Evolutionary conservation across 2,329 filamentous ascomycete genomes (phyloP), one percentile per base, ranked within the genome.

Genomic region (Cercospora berteroae): DNA sequence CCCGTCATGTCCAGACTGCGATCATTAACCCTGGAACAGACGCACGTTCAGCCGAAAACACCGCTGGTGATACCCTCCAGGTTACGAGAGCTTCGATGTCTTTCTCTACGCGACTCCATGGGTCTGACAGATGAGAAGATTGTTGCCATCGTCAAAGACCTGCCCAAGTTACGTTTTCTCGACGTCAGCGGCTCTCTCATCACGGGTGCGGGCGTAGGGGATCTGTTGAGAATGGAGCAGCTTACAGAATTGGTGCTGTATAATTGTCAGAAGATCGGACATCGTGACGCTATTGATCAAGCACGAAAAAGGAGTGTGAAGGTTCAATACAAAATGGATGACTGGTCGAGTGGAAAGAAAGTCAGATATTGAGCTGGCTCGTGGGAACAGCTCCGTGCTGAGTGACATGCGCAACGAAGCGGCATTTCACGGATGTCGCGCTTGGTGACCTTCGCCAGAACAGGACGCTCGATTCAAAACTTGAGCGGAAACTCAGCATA

Each of bases 121-220:
- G 50, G 55, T 5, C 31, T 64, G 2, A n/a, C 18, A 10, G 61
- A 64, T 20, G 29, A 57, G 12, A n/a, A n/a, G 25, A 64, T 64
- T 16, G 8, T 64, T 12, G 1, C 66, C 2, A 67, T 81, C 0
- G 62, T 73, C 72, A 27, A 66, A 31, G 16, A 65, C 1, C 23
- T 73, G 67, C 42, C 72, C 48, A 63, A 66, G 9, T 68, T 79
- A 73, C 18, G 69, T 42, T 44, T 68, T 0, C 67, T 83, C 16
- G 74, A 83, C 64, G 50, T 83, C 0, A 78, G 77, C 0, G 69
- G 71, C 0, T 80, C 79, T 1, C 69, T 71, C 5, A 77, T 83
- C 42, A 81, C 80, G 0, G 82, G 82, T 6, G 79, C 79, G 0
- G 74, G 77, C 2, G 76, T 83, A 33, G 81, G 80, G 67, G 76